Evolutionary conservation across 345 rosid genomes (phyloP), one percentile per base, ranked within the genome.

Genomic region (Crucihimalaya himalaica): DNA sequence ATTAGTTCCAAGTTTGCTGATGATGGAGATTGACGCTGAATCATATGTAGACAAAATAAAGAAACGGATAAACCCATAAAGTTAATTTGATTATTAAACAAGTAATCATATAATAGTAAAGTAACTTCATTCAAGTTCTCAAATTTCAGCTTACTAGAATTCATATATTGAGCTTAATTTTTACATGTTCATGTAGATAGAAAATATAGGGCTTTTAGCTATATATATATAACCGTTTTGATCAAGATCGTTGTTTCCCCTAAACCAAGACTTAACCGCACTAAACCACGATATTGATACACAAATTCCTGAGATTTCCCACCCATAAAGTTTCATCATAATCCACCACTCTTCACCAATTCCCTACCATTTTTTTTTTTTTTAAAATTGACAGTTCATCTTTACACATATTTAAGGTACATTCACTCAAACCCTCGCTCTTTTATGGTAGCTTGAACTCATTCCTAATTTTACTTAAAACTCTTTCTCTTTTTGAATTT

Each of bases 1-100:
- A 8, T 37, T 18, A 47, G 29, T 52, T 59, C 25, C 21, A 75
- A 11, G 19, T 50, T 68, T 40, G 18, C 60, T 59, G 47, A 54
- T 68, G 60, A 27, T 34, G 59, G 21, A 23, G 13, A 27, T 14
- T 34, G 8, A 34, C 37, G 25, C 34, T 66, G 47, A 50, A 31
- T 16, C 34, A 63, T 20, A 43, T 37, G 37, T 5, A 28, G 35
- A 8, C 1, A 40, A 47, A 12, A 50, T 66, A 50, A 50, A 19
- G 5, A 66, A 32, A 34, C 19, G 32, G 5, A 48, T 50, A 66
- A 66, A 15, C n/a, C 58, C 59, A 15, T 50, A 34, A 34, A 34
- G 21, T 9, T 46, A 10, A 2, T 5, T 39, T 35, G n/a, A 35
- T 37, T 39, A 21, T 16, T 12, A 40, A 42, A 43, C 4, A 43